A percentile compares a stretch with the other conserved stretches of the same genome.
Evolutionary conservation across 768 basidiomycete genomes (phyloP).

Genomic region (Podaxis sp.): DNA sequence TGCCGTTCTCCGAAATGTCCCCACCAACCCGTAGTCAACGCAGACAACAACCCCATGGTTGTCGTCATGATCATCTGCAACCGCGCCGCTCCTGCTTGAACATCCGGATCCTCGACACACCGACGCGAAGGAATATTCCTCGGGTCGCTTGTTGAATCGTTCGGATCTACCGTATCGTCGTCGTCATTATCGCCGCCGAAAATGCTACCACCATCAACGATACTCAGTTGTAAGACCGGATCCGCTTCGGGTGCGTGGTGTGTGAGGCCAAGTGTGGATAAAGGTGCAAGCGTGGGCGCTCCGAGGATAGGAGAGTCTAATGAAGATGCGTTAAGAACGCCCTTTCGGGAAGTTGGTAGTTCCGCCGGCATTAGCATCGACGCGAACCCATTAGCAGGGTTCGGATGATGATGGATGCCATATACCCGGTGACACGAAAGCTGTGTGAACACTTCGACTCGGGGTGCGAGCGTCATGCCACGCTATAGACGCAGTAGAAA

Average conservation of each 20-base stretch:
- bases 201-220: background rate
- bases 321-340: constrained; percentile 5
- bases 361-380: background rate
- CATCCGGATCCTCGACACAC: constrained; percentile 49
- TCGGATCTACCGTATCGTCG: constrained; percentile 33
- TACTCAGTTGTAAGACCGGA: constrained; percentile 9
- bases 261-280: constrained; percentile 12
- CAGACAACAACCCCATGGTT: constrained; percentile 76
- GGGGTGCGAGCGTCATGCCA: constrained; percentile 79
- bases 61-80: constrained; percentile 77
- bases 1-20: constrained; percentile 76
- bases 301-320: constrained; percentile 16
- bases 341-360: background rate
- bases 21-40: constrained; percentile 89
- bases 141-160: constrained; percentile 9
- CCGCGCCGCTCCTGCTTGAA: constrained; percentile 68
- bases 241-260: constrained; percentile 10
- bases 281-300: constrained; percentile 20
- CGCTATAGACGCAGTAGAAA: constrained; percentile 44
- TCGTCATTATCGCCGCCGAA: constrained; percentile 17
- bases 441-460: constrained; percentile 79
- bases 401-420: constrained; percentile 19
- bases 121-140: constrained; percentile 30
- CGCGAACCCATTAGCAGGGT: background rate
- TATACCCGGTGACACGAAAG: constrained; percentile 64